A percentile compares a stretch with the other conserved stretches of the same genome.
These are phyloP conservation scores for Thelonectria rubi DNA, from an alignment of 2,329 filamentous ascomycete genomes.

Conservation along the genomic window DNA sequence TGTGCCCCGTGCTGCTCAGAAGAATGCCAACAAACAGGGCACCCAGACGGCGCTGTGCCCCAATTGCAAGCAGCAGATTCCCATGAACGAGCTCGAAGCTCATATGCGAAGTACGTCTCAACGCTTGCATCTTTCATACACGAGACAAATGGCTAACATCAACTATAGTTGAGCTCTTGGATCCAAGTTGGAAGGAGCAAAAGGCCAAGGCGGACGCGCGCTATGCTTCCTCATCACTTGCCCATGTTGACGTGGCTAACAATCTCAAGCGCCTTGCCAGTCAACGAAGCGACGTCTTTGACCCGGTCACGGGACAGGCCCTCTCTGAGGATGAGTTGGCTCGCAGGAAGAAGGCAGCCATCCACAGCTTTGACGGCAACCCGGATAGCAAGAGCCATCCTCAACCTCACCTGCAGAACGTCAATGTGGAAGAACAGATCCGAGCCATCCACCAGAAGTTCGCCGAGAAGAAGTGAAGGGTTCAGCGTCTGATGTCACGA, in stretches of 20 bases:
- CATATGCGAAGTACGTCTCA: conserved; percentile 83
- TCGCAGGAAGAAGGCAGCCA: conserved; percentile 78
- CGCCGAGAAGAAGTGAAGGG: conserved; percentile 49
- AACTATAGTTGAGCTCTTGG: conserved; percentile 81
- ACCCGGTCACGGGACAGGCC: conserved; percentile 73
- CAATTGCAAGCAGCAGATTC: conserved; percentile 91
- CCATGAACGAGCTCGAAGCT: conserved; percentile 85
- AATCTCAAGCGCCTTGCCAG: conserved; percentile 95
- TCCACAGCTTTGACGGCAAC: conserved; percentile 71
- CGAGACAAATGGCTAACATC: conserved; percentile 45
- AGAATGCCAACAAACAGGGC: conserved; percentile 71
- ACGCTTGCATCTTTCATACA: too few relatives aligned
- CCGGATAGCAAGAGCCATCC: conserved; percentile 65
- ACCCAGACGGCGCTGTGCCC: conserved; percentile 81
- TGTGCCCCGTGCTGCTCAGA: conserved; percentile 82
- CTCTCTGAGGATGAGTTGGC: conserved; percentile 78
- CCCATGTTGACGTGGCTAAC: conserved; percentile 86
- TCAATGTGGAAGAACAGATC: conserved; percentile 89
- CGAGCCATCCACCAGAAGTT: conserved; percentile 68
- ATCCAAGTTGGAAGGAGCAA: conserved; percentile 96
- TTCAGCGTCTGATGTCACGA: background rate
- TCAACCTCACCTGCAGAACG: conserved; percentile 68
- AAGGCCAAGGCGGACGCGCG: conserved; percentile 88
- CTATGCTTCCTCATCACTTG: conserved; percentile 85
- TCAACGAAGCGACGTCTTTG: conserved; percentile 88